Evolutionary conservation across 192 early-diverging fungal species (phyloP), one percentile per base, ranked within the genome.

Genomic region (Powellomyces hirtus): DNA sequence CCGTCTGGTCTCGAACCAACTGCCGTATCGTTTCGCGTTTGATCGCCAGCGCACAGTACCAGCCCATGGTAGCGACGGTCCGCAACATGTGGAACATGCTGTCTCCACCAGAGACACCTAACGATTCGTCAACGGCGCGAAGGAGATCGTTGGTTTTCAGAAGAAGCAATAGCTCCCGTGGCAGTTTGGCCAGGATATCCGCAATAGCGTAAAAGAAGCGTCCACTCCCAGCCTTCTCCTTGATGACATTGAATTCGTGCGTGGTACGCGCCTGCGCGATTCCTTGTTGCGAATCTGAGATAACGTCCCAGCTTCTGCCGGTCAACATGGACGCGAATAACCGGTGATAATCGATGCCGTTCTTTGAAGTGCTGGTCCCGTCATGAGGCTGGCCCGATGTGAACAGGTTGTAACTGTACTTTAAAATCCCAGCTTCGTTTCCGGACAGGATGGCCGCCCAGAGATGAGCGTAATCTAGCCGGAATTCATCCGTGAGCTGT

Each of bases 131-230:
- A 20, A 84, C 78, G 42, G 75, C 83, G 34, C 94, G 83, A 24
- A 97, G 68, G 34, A 97, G 73, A 66, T 97, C 95, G 74, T 96
- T 94, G 2, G 94, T 95, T 71, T 95, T 97, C 64, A 97, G 83
- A 22, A 97, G 77, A 44, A 97, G 77, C 0, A 96, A 77, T 18
- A 97, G 78, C n/a, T 90, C 86, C 0, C 93, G 82, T 0, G 95
- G 93, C 27, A 95, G 83, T n/a, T 89, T 88, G 14, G 91, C 84
- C 37, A 97, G 69, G 14, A 96, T 87, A 22, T 89, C 88, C 0
- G 90, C 84, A 62, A 97, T 89, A 13, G 93, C 87, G 5, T 79
- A 73, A 59, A 91, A 68, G 63, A 92, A 86, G 37, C 56, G 31
- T 10, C 72, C 73, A 24, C 80, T 83, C 0, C 79, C 66, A 16